phyloP scores from a whole-genome alignment of 1,139 yeast genomes.

The Hemisphaericaspora xylanilytica region DNA sequence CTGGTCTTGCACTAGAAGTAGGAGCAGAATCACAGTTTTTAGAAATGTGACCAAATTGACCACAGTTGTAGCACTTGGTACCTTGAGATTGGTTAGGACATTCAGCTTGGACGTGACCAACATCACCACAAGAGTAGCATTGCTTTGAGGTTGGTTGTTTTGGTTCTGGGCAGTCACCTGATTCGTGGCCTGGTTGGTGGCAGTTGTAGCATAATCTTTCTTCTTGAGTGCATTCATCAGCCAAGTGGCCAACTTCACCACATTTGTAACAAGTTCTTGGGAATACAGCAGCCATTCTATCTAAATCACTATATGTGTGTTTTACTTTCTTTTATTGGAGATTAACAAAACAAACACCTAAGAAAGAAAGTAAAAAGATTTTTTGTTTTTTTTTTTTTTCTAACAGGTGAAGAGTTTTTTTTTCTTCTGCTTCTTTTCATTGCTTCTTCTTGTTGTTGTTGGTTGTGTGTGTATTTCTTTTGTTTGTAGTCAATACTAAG shows the following conservation, averaged over 20 bases:
- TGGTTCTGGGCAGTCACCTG: constrained; percentile 83
- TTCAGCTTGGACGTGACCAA: constrained; percentile 69
- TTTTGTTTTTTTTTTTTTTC: too few relatives aligned
- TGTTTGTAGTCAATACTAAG: too few relatives aligned
- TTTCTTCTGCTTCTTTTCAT: too few relatives aligned
- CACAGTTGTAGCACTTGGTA: constrained; percentile 54
- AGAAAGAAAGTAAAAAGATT: too few relatives aligned
- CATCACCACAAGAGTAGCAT: constrained; percentile 82
- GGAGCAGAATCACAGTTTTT: constrained; percentile 53
- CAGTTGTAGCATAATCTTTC: constrained; percentile 93
- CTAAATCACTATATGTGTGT: not conserved
- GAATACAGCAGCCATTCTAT: constrained; percentile 57
- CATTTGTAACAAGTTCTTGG: constrained; percentile 90
- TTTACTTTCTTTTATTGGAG: too few relatives aligned
- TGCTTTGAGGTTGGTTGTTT: constrained; percentile 80
- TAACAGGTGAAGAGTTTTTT: too few relatives aligned
- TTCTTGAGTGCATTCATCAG: constrained; percentile 79
- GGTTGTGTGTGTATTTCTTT: too few relatives aligned
- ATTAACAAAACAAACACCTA: too few relatives aligned
- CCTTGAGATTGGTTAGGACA: constrained; percentile 56
- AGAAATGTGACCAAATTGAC: constrained; percentile 81
- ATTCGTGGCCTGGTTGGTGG: constrained; percentile 86
- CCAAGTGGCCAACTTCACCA: constrained; percentile 90
- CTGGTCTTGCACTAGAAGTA: constrained; percentile 16
- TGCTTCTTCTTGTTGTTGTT: too few relatives aligned